These are phyloP conservation scores for Bonia amplexicaulis DNA, from an alignment of 176 grass and related monocot genomes.

Conservation along the genomic window DNA sequence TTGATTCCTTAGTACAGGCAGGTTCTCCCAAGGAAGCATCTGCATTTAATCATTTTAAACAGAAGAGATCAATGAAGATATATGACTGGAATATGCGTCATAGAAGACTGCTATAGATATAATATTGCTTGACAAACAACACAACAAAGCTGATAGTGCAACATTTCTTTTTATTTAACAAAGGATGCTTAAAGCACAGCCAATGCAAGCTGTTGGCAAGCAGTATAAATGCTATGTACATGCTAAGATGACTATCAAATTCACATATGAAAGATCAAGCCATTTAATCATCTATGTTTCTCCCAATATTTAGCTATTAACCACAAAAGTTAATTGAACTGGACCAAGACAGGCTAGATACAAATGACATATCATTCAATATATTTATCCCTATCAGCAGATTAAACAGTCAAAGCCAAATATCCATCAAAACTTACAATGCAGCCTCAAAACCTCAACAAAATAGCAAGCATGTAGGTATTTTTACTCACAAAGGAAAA, in stretches of 20 bases:
- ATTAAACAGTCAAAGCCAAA: background rate
- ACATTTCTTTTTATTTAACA: background rate
- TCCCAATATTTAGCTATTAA: background rate
- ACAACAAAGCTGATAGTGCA: background rate
- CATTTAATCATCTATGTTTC: background rate
- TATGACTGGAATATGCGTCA: background rate
- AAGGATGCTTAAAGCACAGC: background rate
- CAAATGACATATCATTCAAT: background rate
- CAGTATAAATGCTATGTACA: background rate
- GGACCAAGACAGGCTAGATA: background rate
- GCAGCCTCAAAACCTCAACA: background rate
- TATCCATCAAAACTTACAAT: background rate
- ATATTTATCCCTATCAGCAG: background rate
- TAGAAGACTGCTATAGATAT: background rate
- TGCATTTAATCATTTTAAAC: conserved; percentile 42
- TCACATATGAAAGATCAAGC: background rate
- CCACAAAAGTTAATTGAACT: conserved; percentile 10
- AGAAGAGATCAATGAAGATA: conserved; percentile 18
- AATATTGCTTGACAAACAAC: conserved; percentile 11
- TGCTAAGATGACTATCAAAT: conserved; percentile 7
- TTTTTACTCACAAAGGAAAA: background rate
- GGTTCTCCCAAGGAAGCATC: conserved; percentile 95
- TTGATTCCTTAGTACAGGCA: conserved; percentile 73
- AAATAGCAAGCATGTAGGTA: background rate
- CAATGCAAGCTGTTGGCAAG: background rate